Evolutionary conservation across 306 rosid species (phyloP), one percentile per base, ranked within the genome.

Genomic region (Casuarina glauca): DNA sequence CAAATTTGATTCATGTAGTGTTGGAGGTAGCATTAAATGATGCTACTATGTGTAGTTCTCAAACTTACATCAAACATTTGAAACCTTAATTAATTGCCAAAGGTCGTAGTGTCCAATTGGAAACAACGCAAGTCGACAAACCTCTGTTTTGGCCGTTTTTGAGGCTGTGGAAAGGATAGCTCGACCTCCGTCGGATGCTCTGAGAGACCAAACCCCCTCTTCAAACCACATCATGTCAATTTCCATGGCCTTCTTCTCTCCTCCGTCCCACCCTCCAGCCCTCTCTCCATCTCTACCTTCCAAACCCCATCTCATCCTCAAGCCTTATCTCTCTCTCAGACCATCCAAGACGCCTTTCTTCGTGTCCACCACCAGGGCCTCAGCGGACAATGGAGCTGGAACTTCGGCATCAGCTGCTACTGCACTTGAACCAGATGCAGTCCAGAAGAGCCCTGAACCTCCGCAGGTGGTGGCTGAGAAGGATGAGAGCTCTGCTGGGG

Each of bases 181-280:
- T 61, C 43, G 80, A 43, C 58, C 70, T 58, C 4, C 32, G 66
- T 48, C 75, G 2, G 20, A 74, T 80, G 86, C 62, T 80, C 86
- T 86, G 74, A 79, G n/a, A 72, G n/a, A 71, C 51, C 73, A 57
- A 9, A 1, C 48, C 43, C 15, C 62, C 58, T 3, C 67, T 38
- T 3, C n/a, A 58, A 64, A 44, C 8, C 76, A 12, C 46, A 46
- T 76, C 77, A 84, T 86, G 79, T 74, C 92, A 72, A 87, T 86
- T 74, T 85, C 93, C 84, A 89, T 90, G 94, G 88, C 97, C 50
- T 90, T 90, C 57, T 84, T 88, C 77, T 92, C 97, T 84, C 86
- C 97, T 67, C 78, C 89, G 0, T 74, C 90, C 67, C 89, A 74
- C 51, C 74, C 87, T 78, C 80, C 90, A 7, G 1, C 86, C n/a